Evolutionary conservation across 2,329 filamentous ascomycete species (phyloP).

Genomic region (Colletotrichum viniferum): DNA sequence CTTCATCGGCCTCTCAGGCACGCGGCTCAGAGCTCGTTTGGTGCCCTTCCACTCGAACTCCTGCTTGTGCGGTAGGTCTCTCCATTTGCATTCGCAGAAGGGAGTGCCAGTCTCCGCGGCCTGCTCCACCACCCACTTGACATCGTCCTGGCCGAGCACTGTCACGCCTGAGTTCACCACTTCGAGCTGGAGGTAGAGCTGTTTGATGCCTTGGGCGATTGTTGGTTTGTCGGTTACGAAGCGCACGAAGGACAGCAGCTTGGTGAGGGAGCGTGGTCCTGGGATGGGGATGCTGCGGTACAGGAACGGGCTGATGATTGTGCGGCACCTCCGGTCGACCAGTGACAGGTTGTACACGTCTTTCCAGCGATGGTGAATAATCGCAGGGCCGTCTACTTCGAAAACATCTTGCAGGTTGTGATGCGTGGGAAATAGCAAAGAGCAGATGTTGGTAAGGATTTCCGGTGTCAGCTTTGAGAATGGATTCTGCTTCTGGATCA

Average conservation of each 20-base stretch:
- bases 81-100: not conserved
- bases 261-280: not conserved
- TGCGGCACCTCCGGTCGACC: not conserved
- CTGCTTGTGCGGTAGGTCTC: not conserved
- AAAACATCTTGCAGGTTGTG: not conserved
- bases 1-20: not conserved
- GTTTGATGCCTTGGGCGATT: not conserved
- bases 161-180: not conserved
- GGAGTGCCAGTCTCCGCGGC: not conserved
- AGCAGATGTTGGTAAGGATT: not conserved
- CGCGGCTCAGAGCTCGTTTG: not conserved
- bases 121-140: not conserved
- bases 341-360: not conserved
- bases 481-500: not conserved
- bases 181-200: not conserved
- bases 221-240: not conserved
- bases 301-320: not conserved
- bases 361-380: not conserved
- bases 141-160: fast-evolving
- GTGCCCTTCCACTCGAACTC: not conserved
- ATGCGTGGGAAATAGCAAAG: not conserved
- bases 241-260: not conserved
- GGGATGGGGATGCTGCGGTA: not conserved
- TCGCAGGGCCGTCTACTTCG: not conserved
- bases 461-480: not conserved